Evolutionary conservation across 257 asterid genomes (phyloP).

Genomic region (Primulina huaijiensis): DNA sequence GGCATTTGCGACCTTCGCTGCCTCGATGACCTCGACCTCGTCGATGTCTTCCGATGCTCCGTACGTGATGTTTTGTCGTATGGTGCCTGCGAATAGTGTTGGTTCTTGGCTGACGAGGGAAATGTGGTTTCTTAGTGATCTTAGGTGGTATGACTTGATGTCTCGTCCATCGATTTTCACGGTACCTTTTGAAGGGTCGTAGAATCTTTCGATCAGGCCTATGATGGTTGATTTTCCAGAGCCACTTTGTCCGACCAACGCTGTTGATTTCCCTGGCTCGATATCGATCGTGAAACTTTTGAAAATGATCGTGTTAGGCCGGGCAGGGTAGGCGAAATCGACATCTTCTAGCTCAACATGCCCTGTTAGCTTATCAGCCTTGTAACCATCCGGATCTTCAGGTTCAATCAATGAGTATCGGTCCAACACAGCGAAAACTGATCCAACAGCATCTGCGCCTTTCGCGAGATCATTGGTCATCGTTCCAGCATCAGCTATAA

Average conservation of each 20-base stretch:
- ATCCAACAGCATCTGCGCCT: slow-evolving; percentile 67
- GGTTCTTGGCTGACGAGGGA: slow-evolving; percentile 94
- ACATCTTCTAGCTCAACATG: slow-evolving; percentile 52
- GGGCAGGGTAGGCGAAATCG: slow-evolving; percentile 69
- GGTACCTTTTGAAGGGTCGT: slow-evolving; percentile 58
- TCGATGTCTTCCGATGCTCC: slow-evolving; percentile 47
- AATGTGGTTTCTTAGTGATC: slow-evolving; percentile 60
- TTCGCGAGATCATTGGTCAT: slow-evolving; percentile 89
- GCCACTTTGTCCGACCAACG: slow-evolving; percentile 88
- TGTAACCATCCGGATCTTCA: slow-evolving; percentile 52
- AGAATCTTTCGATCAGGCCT: slow-evolving; percentile 68
- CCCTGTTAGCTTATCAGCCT: slow-evolving; percentile 51
- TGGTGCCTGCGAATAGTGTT: slow-evolving; percentile 63
- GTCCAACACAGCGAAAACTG: slow-evolving; percentile 73
- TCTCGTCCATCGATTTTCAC: slow-evolving; percentile 76
- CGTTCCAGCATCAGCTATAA: slow-evolving; percentile 81
- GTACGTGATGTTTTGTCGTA: slow-evolving; percentile 55
- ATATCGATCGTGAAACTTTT: slow-evolving; percentile 60
- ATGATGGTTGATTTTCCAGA: slow-evolving; percentile 83
- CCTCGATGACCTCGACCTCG: slow-evolving; percentile 65
- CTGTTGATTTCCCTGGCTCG: slow-evolving; percentile 76
- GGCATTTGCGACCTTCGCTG: slow-evolving; percentile 79
- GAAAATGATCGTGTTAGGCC: slow-evolving; percentile 57
- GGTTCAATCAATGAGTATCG: slow-evolving; percentile 72
- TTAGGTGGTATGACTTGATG: slow-evolving; percentile 51